Percentiles rank a stretch among this genome's conserved stretches.
These are phyloP conservation scores for Calocybe gambosa DNA, from an alignment of 1,284 basidiomycete species.

Conservation along the genomic window DNA sequence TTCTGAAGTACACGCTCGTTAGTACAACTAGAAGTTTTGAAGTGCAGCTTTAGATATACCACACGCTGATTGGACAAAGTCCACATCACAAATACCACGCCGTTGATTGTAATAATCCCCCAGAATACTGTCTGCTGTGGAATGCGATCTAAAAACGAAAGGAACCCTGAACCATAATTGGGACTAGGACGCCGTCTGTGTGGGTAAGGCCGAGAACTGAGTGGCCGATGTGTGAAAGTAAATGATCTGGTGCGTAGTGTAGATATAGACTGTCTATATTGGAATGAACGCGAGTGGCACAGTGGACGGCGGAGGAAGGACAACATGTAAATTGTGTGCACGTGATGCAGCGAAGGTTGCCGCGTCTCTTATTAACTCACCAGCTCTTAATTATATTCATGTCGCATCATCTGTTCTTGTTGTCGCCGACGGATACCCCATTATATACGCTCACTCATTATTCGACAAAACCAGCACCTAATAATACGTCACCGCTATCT, in stretches of 20 bases:
- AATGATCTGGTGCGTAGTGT: constrained; percentile 10
- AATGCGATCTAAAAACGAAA: constrained; percentile 31
- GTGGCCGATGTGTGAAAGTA: constrained; percentile 12
- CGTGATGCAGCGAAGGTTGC: constrained; percentile 10
- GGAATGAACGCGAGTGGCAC: constrained; percentile 1
- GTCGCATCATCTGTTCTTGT: constrained; percentile 79
- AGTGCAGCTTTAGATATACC: constrained; percentile 21
- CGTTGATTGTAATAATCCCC: constrained; percentile 36
- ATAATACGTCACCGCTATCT: constrained; percentile 58
- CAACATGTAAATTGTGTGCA: constrained; percentile 7
- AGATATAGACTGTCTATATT: background rate
- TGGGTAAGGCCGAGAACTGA: constrained; percentile 12
- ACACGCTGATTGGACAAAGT: constrained; percentile 30
- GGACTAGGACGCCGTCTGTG: constrained; percentile 4
- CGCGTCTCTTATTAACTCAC: too few species aligned
- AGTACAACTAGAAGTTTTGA: background rate
- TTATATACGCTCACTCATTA: constrained; percentile 75
- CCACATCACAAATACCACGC: constrained; percentile 36
- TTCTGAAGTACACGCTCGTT: constrained; percentile 20
- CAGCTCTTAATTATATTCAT: too few species aligned
- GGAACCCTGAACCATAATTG: constrained; percentile 13
- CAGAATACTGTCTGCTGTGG: constrained; percentile 34
- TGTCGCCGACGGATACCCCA: constrained; percentile 79
- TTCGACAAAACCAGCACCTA: constrained; percentile 63
- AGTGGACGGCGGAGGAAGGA: constrained; percentile 10